Evolutionary conservation across 768 basidiomycete genomes (phyloP).

Genomic region (Boletus barrowsii): DNA sequence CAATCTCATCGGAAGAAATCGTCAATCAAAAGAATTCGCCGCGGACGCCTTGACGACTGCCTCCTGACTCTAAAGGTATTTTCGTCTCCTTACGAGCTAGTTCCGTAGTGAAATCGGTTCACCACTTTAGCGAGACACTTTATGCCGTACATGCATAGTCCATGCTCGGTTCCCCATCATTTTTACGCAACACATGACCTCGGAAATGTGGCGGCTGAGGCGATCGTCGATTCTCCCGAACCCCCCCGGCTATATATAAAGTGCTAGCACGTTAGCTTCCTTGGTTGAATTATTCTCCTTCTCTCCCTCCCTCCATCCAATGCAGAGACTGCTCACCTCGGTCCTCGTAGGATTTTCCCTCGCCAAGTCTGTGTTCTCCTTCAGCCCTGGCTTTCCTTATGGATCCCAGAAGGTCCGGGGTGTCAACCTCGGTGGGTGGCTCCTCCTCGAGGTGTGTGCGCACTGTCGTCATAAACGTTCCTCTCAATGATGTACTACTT

Average conservation of each 20-base stretch:
- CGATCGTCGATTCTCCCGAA: constrained; percentile 1
- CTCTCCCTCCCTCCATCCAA: constrained; percentile 46
- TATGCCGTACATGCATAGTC: constrained; percentile 1
- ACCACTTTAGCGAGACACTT: no score
- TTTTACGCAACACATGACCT: constrained; percentile 5
- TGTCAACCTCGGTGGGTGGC: constrained; percentile 77
- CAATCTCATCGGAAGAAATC: neutral
- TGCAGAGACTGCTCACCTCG: constrained; percentile 10
- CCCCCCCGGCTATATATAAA: constrained; percentile 15
- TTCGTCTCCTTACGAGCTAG: neutral
- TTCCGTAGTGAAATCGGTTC: no score
- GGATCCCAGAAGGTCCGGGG: constrained; percentile 74
- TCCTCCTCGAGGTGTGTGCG: constrained; percentile 46
- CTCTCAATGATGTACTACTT: constrained; percentile 40
- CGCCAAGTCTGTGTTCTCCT: constrained; percentile 24
- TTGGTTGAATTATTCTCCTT: constrained; percentile 35
- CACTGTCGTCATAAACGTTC: neutral
- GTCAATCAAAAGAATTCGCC: neutral
- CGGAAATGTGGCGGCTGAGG: constrained; percentile 6
- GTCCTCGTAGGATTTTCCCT: constrained; percentile 31
- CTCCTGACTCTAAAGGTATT: neutral
- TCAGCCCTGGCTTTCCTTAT: constrained; percentile 65
- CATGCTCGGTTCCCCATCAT: neutral
- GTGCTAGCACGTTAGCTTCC: neutral
- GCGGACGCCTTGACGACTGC: neutral